phyloP scores from a whole-genome alignment of 2,329 filamentous ascomycete species.

The Ophiostoma montium region DNA sequence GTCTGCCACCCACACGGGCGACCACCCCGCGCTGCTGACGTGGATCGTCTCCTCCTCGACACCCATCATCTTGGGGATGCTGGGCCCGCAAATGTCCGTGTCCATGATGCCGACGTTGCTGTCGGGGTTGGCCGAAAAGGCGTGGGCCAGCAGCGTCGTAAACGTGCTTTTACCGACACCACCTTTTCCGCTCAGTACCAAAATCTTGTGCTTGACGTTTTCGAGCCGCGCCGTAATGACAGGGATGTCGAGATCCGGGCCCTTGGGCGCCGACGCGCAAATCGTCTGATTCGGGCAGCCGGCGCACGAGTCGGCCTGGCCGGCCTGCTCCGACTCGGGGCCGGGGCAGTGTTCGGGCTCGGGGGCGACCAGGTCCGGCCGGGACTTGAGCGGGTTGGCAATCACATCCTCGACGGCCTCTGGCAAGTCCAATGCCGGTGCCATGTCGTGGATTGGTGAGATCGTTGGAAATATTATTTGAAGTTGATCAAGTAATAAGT shows the following conservation, averaged over 20 bases:
- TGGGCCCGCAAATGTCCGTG: slow-evolving; percentile 91
- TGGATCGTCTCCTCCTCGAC: slow-evolving; percentile 91
- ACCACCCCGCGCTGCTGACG: slow-evolving; percentile 77
- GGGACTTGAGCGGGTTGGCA: slow-evolving; percentile 59
- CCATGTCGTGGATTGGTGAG: slow-evolving; percentile 37
- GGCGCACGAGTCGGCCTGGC: slow-evolving; percentile 68
- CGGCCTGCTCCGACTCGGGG: slow-evolving; percentile 60
- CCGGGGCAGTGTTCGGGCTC: slow-evolving; percentile 96
- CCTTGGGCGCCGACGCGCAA: slow-evolving; percentile 87
- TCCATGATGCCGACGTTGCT: slow-evolving; percentile 90
- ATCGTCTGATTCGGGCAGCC: slow-evolving; percentile 94
- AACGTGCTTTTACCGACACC: slow-evolving; percentile 64
- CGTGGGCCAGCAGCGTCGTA: slow-evolving; percentile 39
- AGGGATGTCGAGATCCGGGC: slow-evolving; percentile 86
- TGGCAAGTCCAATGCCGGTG: slow-evolving; percentile 65
- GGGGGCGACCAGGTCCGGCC: slow-evolving; percentile 78
- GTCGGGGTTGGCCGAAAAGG: slow-evolving; percentile 73
- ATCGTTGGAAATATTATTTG: background rate
- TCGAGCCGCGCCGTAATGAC: slow-evolving; percentile 72
- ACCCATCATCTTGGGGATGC: slow-evolving; percentile 98
- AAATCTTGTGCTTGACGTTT: slow-evolving; percentile 77
- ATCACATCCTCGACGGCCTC: slow-evolving; percentile 54
- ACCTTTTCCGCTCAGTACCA: slow-evolving; percentile 87
- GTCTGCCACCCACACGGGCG: slow-evolving; percentile 87
- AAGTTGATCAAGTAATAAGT: background rate